Conservation (phyloP, 192 early-diverging fungal genomes). For the Chytriomyces confervae region DNA sequence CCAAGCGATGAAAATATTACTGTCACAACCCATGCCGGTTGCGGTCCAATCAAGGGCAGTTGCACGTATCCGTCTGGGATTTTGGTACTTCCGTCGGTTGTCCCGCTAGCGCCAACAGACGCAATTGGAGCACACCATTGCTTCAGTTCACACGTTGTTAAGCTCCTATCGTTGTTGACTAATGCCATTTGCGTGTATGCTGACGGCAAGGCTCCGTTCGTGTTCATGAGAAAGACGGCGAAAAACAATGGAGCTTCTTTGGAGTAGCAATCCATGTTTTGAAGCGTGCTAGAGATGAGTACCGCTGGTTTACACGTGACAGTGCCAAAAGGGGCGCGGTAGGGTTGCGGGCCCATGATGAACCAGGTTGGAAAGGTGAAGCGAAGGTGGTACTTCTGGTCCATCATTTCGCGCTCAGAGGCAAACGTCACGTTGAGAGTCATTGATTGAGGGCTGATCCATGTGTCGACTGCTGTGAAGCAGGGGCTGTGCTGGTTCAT, state of each 20-base stretch:
- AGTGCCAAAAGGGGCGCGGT: constrained; percentile 26
- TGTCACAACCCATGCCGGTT: constrained; percentile 24
- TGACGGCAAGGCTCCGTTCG: not conserved
- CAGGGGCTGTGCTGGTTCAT: not conserved
- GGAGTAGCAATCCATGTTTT: constrained; percentile 15
- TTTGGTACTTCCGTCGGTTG: not conserved
- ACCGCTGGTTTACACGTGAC: constrained; percentile 21
- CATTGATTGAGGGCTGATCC: not conserved
- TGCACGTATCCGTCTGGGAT: constrained; percentile 11
- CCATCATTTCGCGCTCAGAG: constrained; percentile 9
- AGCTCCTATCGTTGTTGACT: not conserved
- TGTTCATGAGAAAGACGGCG: constrained; percentile 24
- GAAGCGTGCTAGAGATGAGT: not conserved
- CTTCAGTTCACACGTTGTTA: not conserved
- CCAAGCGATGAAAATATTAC: constrained; percentile 10
- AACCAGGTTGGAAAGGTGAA: constrained; percentile 24
- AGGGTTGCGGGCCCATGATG: constrained; percentile 30
- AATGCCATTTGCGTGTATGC: constrained; percentile 8
- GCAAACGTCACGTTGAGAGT: constrained; percentile 9
- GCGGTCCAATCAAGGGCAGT: constrained; percentile 7
- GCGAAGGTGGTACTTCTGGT: constrained; percentile 1
- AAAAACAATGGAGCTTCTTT: not conserved
- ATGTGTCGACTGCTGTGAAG: constrained; percentile 20
- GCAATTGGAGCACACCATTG: constrained; percentile 2
- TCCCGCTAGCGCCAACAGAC: too few species aligned